Base-by-base conservation (phyloP, 208 protist species). In the Jaenimonas drosophilae region DNA sequence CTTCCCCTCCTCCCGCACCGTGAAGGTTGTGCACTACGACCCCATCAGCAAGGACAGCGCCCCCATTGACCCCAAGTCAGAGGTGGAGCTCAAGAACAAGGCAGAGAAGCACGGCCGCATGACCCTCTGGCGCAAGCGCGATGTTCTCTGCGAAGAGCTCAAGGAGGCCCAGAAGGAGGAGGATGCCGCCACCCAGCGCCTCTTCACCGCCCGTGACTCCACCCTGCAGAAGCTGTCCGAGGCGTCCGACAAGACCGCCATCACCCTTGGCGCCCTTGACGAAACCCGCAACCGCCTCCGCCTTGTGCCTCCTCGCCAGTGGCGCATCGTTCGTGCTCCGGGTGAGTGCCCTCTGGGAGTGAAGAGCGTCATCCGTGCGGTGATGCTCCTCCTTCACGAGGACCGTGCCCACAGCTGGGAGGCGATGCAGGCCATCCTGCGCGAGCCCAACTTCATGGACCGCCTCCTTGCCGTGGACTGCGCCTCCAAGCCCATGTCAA, bases 301-400 rank as follows among this genome's bases (percentile, higher is more conserved):
- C 16, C 36, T 36, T 20, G 56, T 84, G 26, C 69, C 68, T 1
- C 47, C 53, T 16, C 74, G 67, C 42, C 53, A 78, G 44, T 87
- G 77, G 77, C 58, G 68, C 29, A 63, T 65, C 30, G 42, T 81
- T 47, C 73, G 77, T 45, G 53, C 56, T 12, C 44, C 50, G 0
- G 53, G 38, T 33, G 57, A 57, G 20, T 53, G 65, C 9, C 27
- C 55, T 25, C 45, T 56, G 16, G 54, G 58, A 5, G 26, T 79
- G n/a, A 2, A 61, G 1, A 45, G 61, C 21, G 33, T 84, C 37
- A 16, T 70, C 29, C 70, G 68, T 17, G 62, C 75, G 1, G 37
- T 88, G 21, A 75, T 88, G 75, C 46, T 88, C 32, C 59, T 82
- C 24, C 57, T 88, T 4, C 60, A 73, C 59, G 75, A 88, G 66